Conservation (phyloP, 257 asterid genomes). For the Scutellaria barbata region DNA sequence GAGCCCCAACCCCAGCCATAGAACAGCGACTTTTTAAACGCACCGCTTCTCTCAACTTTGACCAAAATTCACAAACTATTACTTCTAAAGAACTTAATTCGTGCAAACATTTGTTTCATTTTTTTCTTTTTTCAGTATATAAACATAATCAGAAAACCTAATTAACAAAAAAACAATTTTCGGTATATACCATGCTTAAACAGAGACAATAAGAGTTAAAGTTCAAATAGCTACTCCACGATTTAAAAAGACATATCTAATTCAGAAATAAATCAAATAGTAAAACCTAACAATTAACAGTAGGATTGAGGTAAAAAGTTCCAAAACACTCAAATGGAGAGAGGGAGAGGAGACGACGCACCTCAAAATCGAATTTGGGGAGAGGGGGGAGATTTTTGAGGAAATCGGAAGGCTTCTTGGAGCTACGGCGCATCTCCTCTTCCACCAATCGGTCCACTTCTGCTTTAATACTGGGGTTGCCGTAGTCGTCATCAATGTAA, state of each 20-base stretch:
- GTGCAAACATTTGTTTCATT: neutral
- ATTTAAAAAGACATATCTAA: neutral
- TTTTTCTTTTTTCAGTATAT: neutral
- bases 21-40: neutral
- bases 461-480: conserved; percentile 68
- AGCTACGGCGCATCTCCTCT: conserved; percentile 91
- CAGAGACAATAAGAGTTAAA: neutral
- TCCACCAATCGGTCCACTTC: conserved; percentile 94
- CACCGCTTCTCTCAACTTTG: conserved; percentile 22
- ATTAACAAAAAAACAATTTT: conserved; percentile 4
- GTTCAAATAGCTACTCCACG: neutral
- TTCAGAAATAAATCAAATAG: neutral
- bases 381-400: conserved; percentile 90
- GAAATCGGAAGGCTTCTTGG: conserved; percentile 89
- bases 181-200: conserved; percentile 3
- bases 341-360: conserved; percentile 15
- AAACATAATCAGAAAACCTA: neutral
- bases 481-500: conserved; percentile 94
- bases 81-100: neutral
- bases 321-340: neutral
- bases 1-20: neutral
- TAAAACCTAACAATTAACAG: conserved; percentile 20
- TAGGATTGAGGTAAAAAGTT: neutral
- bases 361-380: conserved; percentile 70
- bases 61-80: neutral